These are phyloP conservation scores for Teratosphaeria epicoccoides DNA, from an alignment of 2,329 filamentous ascomycete genomes.

Conservation along the genomic window DNA sequence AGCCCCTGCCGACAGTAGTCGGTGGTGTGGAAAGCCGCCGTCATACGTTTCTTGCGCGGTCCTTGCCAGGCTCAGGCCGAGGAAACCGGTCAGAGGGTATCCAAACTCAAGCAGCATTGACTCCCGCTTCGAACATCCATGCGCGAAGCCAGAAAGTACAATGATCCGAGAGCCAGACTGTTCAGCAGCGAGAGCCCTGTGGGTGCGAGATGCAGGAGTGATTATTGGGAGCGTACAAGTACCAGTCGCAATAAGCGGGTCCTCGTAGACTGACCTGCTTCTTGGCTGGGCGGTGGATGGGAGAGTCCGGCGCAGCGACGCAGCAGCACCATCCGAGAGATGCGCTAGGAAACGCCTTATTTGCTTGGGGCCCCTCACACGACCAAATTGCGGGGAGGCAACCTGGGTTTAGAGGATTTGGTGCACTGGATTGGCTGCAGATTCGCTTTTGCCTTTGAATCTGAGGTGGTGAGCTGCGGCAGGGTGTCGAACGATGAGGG, in stretches of 20 bases:
- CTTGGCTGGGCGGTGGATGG: background rate
- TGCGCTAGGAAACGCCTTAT: conserved; percentile 2
- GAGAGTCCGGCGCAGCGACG: conserved; percentile 3
- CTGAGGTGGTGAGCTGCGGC: background rate
- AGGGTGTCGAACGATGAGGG: background rate
- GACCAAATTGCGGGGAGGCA: conserved; percentile 8
- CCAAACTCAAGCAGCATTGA: background rate
- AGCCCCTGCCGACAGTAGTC: background rate
- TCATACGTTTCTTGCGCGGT: background rate
- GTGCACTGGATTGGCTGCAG: background rate
- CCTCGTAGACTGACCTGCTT: background rate
- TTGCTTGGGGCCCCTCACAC: conserved; percentile 11
- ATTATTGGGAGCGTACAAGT: background rate
- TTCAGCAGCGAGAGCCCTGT: background rate
- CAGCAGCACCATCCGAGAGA: conserved; percentile 1
- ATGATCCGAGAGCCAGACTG: background rate
- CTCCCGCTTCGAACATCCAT: background rate
- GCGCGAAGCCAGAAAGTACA: background rate
- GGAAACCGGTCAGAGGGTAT: background rate
- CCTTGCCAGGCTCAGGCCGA: background rate
- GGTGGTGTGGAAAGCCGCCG: background rate
- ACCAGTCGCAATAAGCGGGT: background rate
- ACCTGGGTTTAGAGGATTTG: background rate
- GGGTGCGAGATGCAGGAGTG: background rate
- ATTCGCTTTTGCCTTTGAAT: background rate